A percentile compares a stretch with the other conserved stretches of the same genome.
Conservation (phyloP, 768 basidiomycete genomes). For the Pisolithus sp. region DNA sequence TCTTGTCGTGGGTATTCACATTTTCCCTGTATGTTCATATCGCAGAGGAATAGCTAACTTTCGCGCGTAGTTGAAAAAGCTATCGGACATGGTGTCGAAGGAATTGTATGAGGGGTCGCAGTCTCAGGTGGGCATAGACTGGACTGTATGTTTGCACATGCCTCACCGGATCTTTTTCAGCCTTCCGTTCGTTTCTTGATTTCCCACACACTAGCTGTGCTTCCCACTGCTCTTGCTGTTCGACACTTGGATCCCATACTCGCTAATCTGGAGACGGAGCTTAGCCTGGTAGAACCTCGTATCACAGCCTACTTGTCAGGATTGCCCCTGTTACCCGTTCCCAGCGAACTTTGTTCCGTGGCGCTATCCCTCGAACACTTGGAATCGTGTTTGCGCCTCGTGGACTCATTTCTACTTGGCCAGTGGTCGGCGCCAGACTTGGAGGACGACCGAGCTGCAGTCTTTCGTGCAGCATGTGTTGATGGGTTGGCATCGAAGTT, state of each 20-base stretch:
- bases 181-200: slow-evolving; percentile 52
- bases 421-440: background rate
- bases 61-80: slow-evolving; percentile 25
- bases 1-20: slow-evolving; percentile 37
- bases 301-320: slow-evolving; percentile 36
- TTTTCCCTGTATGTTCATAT: background rate
- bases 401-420: slow-evolving; percentile 55
- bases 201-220: slow-evolving; percentile 40
- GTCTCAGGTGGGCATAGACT: too few relatives aligned
- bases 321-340: slow-evolving; percentile 31
- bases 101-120: slow-evolving; percentile 20
- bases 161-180: slow-evolving; percentile 18
- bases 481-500: slow-evolving; percentile 40
- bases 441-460: slow-evolving; percentile 5
- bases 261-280: slow-evolving; percentile 29
- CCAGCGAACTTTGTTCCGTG: slow-evolving; percentile 11
- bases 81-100: slow-evolving; percentile 31
- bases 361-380: slow-evolving; percentile 40
- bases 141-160: too few relatives aligned
- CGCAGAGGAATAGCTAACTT: background rate
- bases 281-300: slow-evolving; percentile 34
- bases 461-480: slow-evolving; percentile 5
- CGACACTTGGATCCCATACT: slow-evolving; percentile 28
- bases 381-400: slow-evolving; percentile 48
- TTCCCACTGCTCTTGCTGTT: slow-evolving; percentile 38